Evolutionary conservation across 2,329 filamentous ascomycete species (phyloP).

Genomic region (Juglanconis oblonga): DNA sequence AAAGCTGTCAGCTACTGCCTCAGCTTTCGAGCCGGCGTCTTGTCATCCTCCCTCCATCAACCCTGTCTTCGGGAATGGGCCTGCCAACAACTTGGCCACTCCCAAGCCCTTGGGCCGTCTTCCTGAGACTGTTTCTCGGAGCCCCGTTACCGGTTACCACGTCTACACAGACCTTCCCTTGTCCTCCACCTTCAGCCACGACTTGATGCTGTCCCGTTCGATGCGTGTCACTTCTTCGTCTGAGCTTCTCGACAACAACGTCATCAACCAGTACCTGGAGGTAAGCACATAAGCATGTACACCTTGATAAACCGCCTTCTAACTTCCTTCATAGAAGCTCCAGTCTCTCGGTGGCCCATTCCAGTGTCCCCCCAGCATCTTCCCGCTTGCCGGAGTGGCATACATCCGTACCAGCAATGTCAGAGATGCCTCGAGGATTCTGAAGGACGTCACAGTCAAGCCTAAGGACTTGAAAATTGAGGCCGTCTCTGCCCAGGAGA

Average conservation of each 20-base stretch:
- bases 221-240: constrained; percentile 37
- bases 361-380: constrained; percentile 36
- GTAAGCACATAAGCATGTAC: constrained; percentile 31
- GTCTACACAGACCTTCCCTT: constrained; percentile 22
- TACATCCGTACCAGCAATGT: constrained; percentile 59
- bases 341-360: constrained; percentile 32
- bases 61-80: constrained; percentile 23
- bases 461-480: constrained; percentile 43
- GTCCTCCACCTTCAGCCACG: constrained; percentile 40
- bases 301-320: not conserved
- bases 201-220: constrained; percentile 43
- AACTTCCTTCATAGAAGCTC: constrained; percentile 36
- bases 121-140: constrained; percentile 17
- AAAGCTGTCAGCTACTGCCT: constrained; percentile 63
- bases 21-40: constrained; percentile 40
- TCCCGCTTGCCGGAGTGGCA: constrained; percentile 38
- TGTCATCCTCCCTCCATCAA: constrained; percentile 42
- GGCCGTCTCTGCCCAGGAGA: constrained; percentile 43
- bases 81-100: constrained; percentile 8
- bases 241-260: constrained; percentile 28
- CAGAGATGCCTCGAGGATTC: constrained; percentile 53
- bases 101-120: constrained; percentile 3
- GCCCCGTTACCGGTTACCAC: constrained; percentile 19
- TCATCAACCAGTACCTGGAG: constrained; percentile 42
- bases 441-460: constrained; percentile 38